Conservation (phyloP, 2,329 filamentous ascomycete genomes). For the Aspergillus sp. region DNA sequence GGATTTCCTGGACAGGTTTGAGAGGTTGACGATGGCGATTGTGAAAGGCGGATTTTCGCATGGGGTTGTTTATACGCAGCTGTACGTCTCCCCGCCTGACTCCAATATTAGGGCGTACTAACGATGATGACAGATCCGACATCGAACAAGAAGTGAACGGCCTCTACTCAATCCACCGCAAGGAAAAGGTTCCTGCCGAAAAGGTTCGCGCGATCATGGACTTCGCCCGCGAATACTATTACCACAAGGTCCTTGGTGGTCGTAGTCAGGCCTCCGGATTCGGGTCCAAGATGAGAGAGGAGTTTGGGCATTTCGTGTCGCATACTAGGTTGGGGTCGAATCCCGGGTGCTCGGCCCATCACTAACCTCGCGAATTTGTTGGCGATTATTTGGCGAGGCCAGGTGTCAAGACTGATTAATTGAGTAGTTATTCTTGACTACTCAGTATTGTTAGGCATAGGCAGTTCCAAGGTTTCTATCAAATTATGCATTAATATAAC, state of each 20-base stretch:
- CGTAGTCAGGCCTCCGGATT: too few species aligned
- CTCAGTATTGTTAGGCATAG: too few species aligned
- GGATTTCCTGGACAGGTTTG: conserved; percentile 52
- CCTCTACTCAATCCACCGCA: conserved; percentile 54
- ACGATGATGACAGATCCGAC: conserved; percentile 31
- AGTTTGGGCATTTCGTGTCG: too few species aligned
- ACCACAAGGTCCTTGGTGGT: background rate
- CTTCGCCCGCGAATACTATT: conserved; percentile 44
- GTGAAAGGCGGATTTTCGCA: conserved; percentile 50
- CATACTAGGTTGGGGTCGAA: too few species aligned
- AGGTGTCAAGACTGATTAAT: too few species aligned
- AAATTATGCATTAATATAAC: too few species aligned
- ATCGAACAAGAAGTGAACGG: conserved; percentile 64
- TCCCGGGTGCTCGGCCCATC: too few species aligned
- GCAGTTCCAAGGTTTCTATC: too few species aligned
- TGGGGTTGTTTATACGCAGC: conserved; percentile 59
- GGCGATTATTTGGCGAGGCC: too few species aligned
- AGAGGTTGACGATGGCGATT: conserved; percentile 52
- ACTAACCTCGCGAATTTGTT: too few species aligned
- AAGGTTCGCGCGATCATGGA: conserved; percentile 53
- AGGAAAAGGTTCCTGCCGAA: conserved; percentile 51
- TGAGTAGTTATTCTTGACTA: too few species aligned
- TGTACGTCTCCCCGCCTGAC: conserved; percentile 38
- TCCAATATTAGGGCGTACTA: background rate
- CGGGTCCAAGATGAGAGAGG: too few species aligned